These are phyloP conservation scores for Phylloporus sp. DNA, from an alignment of 768 basidiomycete species.

Conservation along the genomic window DNA sequence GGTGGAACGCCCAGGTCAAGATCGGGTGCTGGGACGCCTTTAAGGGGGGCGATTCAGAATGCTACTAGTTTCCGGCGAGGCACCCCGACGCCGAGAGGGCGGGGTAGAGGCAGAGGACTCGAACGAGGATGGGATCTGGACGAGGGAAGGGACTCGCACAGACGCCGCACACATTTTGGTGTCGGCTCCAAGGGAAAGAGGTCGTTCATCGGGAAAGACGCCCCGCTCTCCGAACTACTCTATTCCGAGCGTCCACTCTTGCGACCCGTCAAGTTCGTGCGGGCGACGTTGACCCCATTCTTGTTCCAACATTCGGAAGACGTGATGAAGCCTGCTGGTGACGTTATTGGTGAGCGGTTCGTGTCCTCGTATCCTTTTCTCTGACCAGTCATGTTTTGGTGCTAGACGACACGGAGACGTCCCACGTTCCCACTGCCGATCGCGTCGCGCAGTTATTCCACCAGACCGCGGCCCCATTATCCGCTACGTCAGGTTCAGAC, in stretches of 20 bases:
- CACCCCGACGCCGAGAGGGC: slow-evolving; percentile 9
- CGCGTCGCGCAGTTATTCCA: slow-evolving; percentile 61
- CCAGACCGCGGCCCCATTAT: slow-evolving; percentile 27
- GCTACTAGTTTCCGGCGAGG: slow-evolving; percentile 14
- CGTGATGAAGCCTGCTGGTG: slow-evolving; percentile 47
- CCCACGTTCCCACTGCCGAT: slow-evolving; percentile 67
- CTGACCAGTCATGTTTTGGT: background rate
- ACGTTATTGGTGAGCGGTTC: slow-evolving; percentile 43
- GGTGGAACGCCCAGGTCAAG: slow-evolving; percentile 4
- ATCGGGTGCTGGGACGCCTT: slow-evolving; percentile 14
- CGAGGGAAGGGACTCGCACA: background rate
- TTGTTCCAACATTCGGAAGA: slow-evolving; percentile 58
- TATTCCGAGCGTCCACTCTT: slow-evolving; percentile 57
- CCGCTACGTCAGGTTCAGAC: slow-evolving; percentile 9
- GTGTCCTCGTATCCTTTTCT: no score
- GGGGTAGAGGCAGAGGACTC: slow-evolving; percentile 24
- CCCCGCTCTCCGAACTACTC: slow-evolving; percentile 52
- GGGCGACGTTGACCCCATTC: slow-evolving; percentile 45
- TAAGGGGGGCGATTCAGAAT: slow-evolving; percentile 11
- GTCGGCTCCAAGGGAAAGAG: background rate
- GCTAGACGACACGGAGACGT: slow-evolving; percentile 39
- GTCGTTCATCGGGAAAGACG: slow-evolving; percentile 28
- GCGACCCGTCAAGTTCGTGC: slow-evolving; percentile 67
- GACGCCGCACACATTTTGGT: slow-evolving; percentile 6
- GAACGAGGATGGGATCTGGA: background rate